A percentile compares a stretch with the other conserved stretches of the same genome.
These are phyloP conservation scores for Metroxylon sagu DNA, from an alignment of 176 grass and related monocot species.

Conservation along the genomic window DNA sequence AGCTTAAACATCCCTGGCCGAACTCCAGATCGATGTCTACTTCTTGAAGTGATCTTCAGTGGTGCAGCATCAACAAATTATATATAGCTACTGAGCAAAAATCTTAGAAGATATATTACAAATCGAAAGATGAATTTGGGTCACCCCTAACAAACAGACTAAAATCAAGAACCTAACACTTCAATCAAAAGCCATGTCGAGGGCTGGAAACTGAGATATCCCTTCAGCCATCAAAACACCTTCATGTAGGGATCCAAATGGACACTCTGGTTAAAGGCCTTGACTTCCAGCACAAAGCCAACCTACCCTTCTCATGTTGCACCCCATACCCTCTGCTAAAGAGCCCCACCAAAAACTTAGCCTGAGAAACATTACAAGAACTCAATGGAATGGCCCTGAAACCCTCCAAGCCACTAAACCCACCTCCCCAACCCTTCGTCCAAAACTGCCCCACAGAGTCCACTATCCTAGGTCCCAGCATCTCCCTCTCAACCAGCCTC, in stretches of 20 bases:
- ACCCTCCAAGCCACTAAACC: conserved; percentile 13
- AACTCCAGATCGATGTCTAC: too few species aligned
- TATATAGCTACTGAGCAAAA: too few species aligned
- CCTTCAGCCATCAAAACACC: not conserved
- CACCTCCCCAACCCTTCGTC: not conserved
- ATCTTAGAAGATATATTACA: too few species aligned
- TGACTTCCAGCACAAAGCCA: conserved; percentile 53
- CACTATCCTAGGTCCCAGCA: conserved; percentile 44
- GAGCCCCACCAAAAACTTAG: conserved; percentile 37
- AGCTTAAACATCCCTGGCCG: too few species aligned
- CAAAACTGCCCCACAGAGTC: conserved; percentile 30
- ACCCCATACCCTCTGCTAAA: conserved; percentile 34
- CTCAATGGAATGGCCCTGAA: conserved; percentile 26
- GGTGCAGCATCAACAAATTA: too few species aligned
- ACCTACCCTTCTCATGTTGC: conserved; percentile 27
- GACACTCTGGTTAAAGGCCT: conserved; percentile 39
- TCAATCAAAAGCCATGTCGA: too few species aligned
- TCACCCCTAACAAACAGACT: too few species aligned
- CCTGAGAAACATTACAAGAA: conserved; percentile 37
- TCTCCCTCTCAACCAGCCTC: conserved; percentile 37
- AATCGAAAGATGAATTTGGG: too few species aligned
- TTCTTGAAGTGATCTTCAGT: too few species aligned
- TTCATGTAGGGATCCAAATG: conserved; percentile 21
- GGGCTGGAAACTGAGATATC: too few species aligned
- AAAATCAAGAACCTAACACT: too few species aligned